Percentiles rank a stretch among this genome's conserved stretches.
Evolutionary conservation across 2,329 filamentous ascomycete genomes (phyloP).

Genomic region (Onygenales sp.): DNA sequence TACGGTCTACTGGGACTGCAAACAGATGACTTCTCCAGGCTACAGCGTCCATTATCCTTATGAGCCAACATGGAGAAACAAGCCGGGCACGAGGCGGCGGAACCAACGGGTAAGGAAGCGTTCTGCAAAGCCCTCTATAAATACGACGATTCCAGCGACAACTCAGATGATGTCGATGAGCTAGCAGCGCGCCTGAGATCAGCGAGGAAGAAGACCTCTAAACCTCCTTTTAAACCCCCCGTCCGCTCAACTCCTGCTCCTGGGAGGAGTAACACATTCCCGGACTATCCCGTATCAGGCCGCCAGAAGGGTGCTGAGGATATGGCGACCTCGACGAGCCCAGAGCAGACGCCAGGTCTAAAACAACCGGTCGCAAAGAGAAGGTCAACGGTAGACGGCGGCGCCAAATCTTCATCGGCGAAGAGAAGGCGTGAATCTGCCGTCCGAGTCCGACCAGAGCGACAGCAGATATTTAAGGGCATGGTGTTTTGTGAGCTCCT

Average conservation of each 20-base stretch:
- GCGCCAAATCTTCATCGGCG: background rate
- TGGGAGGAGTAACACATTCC: background rate
- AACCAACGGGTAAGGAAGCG: slow-evolving; percentile 18
- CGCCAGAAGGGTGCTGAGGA: background rate
- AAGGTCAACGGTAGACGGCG: background rate
- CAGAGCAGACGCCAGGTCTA: background rate
- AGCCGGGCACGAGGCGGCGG: background rate
- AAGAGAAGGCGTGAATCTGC: slow-evolving; percentile 21
- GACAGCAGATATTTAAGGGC: slow-evolving; percentile 49
- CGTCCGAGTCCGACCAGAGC: slow-evolving; percentile 41
- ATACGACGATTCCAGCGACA: slow-evolving; percentile 20
- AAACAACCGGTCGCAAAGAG: background rate
- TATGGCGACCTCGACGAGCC: background rate
- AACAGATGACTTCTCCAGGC: background rate
- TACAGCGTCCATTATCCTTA: background rate
- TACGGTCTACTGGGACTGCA: too few species aligned
- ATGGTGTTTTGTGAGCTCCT: slow-evolving; percentile 47
- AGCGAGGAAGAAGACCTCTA: background rate
- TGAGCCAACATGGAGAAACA: background rate
- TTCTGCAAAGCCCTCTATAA: slow-evolving; percentile 29
- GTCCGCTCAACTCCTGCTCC: background rate
- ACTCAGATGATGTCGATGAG: slow-evolving; percentile 16
- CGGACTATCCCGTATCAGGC: background rate
- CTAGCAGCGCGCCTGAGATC: slow-evolving; percentile 11
- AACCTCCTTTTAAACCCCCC: background rate